Base-by-base conservation (phyloP, 106 monocot species). In the Acanthochlamys bracteata region DNA sequence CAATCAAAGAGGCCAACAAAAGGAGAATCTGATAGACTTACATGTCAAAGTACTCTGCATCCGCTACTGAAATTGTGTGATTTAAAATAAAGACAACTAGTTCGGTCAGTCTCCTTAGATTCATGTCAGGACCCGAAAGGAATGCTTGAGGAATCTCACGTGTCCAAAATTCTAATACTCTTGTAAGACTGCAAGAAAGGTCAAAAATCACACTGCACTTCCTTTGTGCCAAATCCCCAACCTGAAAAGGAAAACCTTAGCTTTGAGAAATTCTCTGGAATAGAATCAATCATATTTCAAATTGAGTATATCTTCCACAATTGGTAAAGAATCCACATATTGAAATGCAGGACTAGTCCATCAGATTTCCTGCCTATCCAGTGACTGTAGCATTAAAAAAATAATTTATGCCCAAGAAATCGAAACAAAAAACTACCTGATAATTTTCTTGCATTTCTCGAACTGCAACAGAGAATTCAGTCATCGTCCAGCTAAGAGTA, bases 401-500 rank as follows among this genome's bases (percentile, higher is more conserved):
- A 43, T 8, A 43, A 13, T 43, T 43, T 13, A 43, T 43, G 43
- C 13, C 13, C 43, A 43, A 43, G 10, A 8, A 43, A 43, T 13
- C 43, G 20, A 12, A 45, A 46, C 14, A 70, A 43, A 16, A 63
- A 20, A 65, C 26, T 51, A 98, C 96, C 86, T 91, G 84, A 76
- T 77, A 70, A 39, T 75, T 91, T 60, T 91, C 96, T 68, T 88
- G 96, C 87, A 88, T 91, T 67, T 98, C 96, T 54, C 88, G 79
- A 69, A 98, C 72, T 33, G 91, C 84, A 74, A 98, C 78, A 54
- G 96, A 91, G 55, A 91, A 98, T 71, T 98, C 96, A 14, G 96
- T 98, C 84, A 98, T 91, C 19, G 88, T 85, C 96, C 91, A 91
- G 66, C 96, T 91, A 39, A 98, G 91, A 41, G 83, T 98, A 73